Percentiles rank a stretch among this genome's conserved stretches.
Conservation (phyloP, 768 basidiomycete genomes). For the Cyclocybe cylindracea region DNA sequence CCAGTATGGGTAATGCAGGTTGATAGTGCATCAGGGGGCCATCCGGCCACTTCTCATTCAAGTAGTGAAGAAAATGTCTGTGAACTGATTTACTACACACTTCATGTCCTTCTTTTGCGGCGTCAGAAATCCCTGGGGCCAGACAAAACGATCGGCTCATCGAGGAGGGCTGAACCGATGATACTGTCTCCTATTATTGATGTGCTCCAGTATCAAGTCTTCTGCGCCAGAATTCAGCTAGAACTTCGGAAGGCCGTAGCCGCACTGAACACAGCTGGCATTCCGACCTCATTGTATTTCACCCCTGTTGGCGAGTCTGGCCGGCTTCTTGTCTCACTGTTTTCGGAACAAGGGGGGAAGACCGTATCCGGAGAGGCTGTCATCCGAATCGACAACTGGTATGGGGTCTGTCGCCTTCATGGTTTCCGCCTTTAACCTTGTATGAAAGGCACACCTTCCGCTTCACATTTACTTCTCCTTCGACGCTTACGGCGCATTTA, state of each 20-base stretch:
- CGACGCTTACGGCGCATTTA: constrained; percentile 74
- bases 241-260: constrained; percentile 55
- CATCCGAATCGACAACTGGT: constrained; percentile 72
- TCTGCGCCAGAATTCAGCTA: constrained; percentile 60
- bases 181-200: constrained; percentile 79
- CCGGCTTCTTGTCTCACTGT: constrained; percentile 50
- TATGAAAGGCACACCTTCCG: constrained; percentile 65
- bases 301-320: constrained; percentile 71
- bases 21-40: constrained; percentile 6
- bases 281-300: constrained; percentile 58
- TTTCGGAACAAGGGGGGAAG: constrained; percentile 39
- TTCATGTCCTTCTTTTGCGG: constrained; percentile 66
- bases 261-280: constrained; percentile 54
- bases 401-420: constrained; percentile 7
- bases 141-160: constrained; percentile 27
- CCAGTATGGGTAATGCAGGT: constrained; percentile 9
- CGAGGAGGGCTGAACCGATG: constrained; percentile 15
- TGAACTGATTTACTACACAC: constrained; percentile 65
- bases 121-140: constrained; percentile 53
- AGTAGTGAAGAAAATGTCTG: constrained; percentile 39
- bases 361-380: constrained; percentile 71
- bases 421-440: constrained; percentile 1
- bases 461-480: constrained; percentile 76
- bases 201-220: constrained; percentile 75
- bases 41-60: constrained; percentile 13